phyloP scores from a whole-genome alignment of 345 rosid species.

The Eucalyptus cloeziana region DNA sequence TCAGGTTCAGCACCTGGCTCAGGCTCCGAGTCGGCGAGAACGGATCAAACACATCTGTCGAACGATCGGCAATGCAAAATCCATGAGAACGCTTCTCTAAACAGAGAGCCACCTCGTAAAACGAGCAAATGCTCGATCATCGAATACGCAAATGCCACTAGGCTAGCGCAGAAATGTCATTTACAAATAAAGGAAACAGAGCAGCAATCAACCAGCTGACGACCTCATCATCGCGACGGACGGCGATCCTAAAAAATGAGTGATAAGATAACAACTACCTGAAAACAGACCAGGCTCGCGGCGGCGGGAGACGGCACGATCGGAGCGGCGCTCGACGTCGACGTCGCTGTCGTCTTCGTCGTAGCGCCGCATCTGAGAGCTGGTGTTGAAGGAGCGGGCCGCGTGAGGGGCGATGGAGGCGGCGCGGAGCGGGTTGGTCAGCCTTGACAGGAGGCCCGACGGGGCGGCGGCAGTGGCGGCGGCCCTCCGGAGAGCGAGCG shows the following conservation, averaged over 20 bases:
- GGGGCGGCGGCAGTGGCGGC: background rate
- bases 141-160: background rate
- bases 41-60: slow-evolving; percentile 39
- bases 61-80: background rate
- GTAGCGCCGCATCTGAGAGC: slow-evolving; percentile 4
- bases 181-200: background rate
- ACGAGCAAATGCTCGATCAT: background rate
- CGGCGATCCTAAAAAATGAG: background rate
- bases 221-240: background rate
- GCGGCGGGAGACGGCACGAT: background rate
- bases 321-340: slow-evolving; percentile 5
- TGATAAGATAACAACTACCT: slow-evolving; percentile 1
- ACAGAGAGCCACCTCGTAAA: background rate
- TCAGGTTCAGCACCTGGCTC: slow-evolving; percentile 48
- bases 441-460: background rate
- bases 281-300: slow-evolving; percentile 1
- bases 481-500: slow-evolving; percentile 14
- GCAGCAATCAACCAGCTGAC: background rate
- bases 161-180: background rate
- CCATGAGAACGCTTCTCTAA: background rate
- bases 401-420: background rate
- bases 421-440: background rate
- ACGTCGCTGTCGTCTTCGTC: background rate
- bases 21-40: slow-evolving; percentile 54
- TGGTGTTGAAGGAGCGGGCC: slow-evolving; percentile 29